Evolutionary conservation across 2,329 filamentous ascomycete species (phyloP).

Genomic region (Pseudogymnoascus sp.): DNA sequence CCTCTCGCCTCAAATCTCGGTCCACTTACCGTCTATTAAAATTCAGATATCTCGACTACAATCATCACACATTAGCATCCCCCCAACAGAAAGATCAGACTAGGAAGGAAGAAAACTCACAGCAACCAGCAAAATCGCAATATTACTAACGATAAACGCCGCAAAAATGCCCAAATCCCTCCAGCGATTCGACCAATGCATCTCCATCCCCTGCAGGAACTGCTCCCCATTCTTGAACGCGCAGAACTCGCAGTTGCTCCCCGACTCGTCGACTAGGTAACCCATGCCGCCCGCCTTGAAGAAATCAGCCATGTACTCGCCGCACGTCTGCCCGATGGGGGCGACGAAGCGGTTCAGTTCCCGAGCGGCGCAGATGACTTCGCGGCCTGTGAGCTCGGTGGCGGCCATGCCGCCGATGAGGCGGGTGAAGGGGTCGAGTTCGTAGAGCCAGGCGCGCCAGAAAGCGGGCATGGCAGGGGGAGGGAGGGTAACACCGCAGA

Average conservation of each 20-base stretch:
- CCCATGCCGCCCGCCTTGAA: constrained; percentile 32
- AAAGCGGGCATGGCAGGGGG: constrained; percentile 55
- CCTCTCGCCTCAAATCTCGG: neutral
- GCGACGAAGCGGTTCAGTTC: constrained; percentile 42
- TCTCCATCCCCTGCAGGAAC: constrained; percentile 63
- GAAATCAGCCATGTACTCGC: constrained; percentile 49
- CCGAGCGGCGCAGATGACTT: constrained; percentile 38
- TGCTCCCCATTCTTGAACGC: constrained; percentile 62
- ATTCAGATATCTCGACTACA: constrained; percentile 37
- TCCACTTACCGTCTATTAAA: constrained; percentile 36
- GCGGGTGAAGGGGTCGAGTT: constrained; percentile 56
- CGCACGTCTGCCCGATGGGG: constrained; percentile 44
- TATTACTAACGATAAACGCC: constrained; percentile 70
- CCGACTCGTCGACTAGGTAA: constrained; percentile 52
- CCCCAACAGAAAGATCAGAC: neutral
- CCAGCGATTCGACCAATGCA: constrained; percentile 66
- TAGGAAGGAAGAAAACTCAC: constrained; percentile 32
- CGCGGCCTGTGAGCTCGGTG: constrained; percentile 41
- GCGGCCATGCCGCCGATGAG: constrained; percentile 49
- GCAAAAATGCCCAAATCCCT: constrained; percentile 73
- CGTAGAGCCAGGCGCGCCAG: constrained; percentile 53
- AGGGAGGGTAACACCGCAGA: constrained; percentile 70
- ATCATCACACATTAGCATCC: constrained; percentile 14
- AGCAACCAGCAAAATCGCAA: constrained; percentile 56
- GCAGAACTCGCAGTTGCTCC: constrained; percentile 51